Evolutionary conservation across 83 land plant species (phyloP).

Genomic region (Picea abies): DNA sequence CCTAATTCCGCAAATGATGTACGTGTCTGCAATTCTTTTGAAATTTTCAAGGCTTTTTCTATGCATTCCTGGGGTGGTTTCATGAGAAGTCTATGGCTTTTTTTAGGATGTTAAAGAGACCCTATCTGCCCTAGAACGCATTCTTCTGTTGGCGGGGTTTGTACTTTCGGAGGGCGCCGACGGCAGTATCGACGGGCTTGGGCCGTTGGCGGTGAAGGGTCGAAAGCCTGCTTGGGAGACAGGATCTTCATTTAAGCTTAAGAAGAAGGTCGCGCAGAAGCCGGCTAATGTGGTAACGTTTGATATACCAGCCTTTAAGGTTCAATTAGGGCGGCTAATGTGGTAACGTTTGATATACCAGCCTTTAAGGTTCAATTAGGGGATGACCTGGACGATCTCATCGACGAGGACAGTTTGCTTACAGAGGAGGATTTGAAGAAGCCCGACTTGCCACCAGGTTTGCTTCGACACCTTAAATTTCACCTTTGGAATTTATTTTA

Average conservation of each 20-base stretch:
- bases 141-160: constrained; percentile 57
- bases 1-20: neutral
- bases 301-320: constrained; percentile 14
- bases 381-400: constrained; percentile 71
- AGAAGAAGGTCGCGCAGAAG: neutral
- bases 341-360: neutral
- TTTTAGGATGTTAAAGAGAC: constrained; percentile 18
- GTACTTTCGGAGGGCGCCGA: constrained; percentile 25
- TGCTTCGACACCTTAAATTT: neutral
- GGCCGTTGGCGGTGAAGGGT: constrained; percentile 36
- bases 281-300: neutral
- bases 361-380: constrained; percentile 44
- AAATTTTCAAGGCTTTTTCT: neutral
- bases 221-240: no score
- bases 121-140: constrained; percentile 31
- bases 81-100: neutral
- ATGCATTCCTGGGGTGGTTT: neutral
- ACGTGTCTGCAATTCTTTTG: neutral
- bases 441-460: constrained; percentile 72
- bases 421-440: constrained; percentile 95
- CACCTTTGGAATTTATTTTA: no score
- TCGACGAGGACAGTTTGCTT: constrained; percentile 93
- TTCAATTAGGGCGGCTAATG: constrained; percentile 28
- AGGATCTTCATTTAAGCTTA: no score
- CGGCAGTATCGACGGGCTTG: neutral